Percentiles rank a stretch among this genome's conserved stretches.
Evolutionary conservation across 768 basidiomycete genomes (phyloP).

Genomic region (Tricholoma flavovirens): DNA sequence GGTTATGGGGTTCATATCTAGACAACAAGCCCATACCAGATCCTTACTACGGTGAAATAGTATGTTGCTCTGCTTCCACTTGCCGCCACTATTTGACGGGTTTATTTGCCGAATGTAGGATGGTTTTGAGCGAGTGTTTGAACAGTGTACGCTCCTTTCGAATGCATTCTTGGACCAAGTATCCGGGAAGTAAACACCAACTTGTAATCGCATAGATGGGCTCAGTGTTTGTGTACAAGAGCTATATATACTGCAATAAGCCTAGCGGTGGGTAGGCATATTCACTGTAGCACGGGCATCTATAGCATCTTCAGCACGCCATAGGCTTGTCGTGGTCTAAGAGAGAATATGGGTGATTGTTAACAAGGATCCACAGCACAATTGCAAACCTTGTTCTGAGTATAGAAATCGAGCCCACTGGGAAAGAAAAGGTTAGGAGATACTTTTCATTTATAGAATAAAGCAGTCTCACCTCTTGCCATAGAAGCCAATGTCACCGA

Average conservation of each 20-base stretch:
- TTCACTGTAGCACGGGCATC: constrained; percentile 75
- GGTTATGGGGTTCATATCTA: constrained; percentile 77
- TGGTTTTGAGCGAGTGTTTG: constrained; percentile 73
- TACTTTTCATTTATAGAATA: not conserved
- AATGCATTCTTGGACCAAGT: constrained; percentile 77
- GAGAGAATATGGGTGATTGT: not conserved
- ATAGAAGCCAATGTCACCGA: constrained; percentile 89
- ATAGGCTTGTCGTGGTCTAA: constrained; percentile 88
- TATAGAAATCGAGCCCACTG: constrained; percentile 93
- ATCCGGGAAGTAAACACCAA: constrained; percentile 30
- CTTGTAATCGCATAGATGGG: no score
- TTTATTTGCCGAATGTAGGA: constrained; percentile 28
- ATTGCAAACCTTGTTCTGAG: constrained; percentile 74
- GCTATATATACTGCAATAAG: not conserved
- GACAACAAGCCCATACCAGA: constrained; percentile 71
- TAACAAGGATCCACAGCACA: not conserved
- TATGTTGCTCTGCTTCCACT: constrained; percentile 26
- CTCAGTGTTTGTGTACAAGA: no score
- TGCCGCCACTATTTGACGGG: not conserved
- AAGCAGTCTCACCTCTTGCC: constrained; percentile 59
- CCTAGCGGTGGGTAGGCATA: constrained; percentile 75
- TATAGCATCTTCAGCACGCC: constrained; percentile 83
- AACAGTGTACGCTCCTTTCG: constrained; percentile 68
- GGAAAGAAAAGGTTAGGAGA: constrained; percentile 2
- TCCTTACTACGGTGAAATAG: constrained; percentile 76